These are phyloP conservation scores for Leishmania aethiopica DNA, from an alignment of 208 protist genomes.

Conservation along the genomic window DNA sequence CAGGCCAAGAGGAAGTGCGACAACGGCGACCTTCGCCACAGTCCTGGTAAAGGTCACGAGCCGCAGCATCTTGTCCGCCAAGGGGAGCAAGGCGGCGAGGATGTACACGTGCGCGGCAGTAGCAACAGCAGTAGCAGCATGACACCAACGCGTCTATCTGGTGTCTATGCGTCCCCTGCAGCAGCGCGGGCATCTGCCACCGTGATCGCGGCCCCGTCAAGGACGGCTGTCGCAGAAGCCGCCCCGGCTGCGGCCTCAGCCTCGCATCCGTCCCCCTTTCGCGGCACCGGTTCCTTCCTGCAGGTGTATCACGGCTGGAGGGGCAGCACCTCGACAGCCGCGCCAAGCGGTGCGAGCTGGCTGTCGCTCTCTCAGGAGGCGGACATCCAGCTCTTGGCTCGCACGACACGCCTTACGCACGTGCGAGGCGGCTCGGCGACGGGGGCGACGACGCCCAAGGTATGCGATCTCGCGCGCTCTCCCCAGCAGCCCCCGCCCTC, in stretches of 20 bases:
- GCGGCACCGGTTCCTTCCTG: conserved; percentile 25
- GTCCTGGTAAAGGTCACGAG: background rate
- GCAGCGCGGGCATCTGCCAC: background rate
- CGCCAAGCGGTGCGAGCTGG: background rate
- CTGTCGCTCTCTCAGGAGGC: conserved; percentile 17
- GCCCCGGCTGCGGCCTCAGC: background rate
- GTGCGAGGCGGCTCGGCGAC: background rate
- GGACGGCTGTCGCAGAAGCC: background rate
- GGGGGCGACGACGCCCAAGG: background rate
- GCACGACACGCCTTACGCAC: conserved; percentile 23
- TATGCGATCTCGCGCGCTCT: background rate
- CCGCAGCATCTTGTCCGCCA: background rate
- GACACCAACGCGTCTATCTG: conserved; percentile 12
- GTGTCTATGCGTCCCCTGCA: background rate
- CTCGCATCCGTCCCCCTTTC: conserved; percentile 13
- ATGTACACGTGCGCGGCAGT: background rate
- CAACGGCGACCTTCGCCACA: background rate
- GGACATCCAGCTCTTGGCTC: conserved; percentile 26
- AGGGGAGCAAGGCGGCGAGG: background rate
- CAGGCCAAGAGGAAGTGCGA: background rate
- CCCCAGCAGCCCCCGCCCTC: background rate
- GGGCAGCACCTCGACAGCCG: background rate
- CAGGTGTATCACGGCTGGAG: conserved; percentile 10
- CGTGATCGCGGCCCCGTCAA: background rate
- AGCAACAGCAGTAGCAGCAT: conserved; percentile 8